Evolutionary conservation across 106 monocot species (phyloP), one percentile per base, ranked within the genome.

Genomic region (Platanthera zijinensis): DNA sequence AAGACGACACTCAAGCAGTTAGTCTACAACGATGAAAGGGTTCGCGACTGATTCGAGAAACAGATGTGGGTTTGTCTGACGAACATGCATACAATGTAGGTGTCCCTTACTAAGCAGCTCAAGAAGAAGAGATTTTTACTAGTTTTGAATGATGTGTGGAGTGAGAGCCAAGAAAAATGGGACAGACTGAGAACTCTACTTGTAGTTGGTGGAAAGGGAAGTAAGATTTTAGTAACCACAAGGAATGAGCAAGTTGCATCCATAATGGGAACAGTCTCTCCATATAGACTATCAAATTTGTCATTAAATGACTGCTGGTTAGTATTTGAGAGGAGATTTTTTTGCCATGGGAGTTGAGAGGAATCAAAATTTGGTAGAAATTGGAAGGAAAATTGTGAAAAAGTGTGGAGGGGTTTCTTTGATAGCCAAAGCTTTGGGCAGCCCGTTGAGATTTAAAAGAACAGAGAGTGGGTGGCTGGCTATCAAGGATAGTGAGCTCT

Each of bases 111-210:
- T 3, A 18, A 66, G n/a, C 5, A 19, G 19, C 46, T 81, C 3
- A 5, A 9, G 15, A 52, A 45, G 3, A 80, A 64, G 25, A 66
- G 51, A 30, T 84, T 76, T 39, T 69, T 87, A 30, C 81, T 87
- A 22, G 71, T 87, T 11, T 32, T 87, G 21, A 84, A 87, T 80
- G 84, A 87, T 56, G 78, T 84, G 0, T 87, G 84, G 87, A 82
- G 48, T 30, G 80, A 83, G 30, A 61, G 71, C 45, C 28, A 48
- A 13, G 69, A 71, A 19, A 81, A 51, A 14, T 84, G 81, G 84
- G 76, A 81, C 0, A 64, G 32, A 3, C 48, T 84, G 69, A 79
- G 73, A 17, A n/a, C 1, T 15, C 17, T 82, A 72, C 18, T 84
- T 57, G 50, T 10, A 4, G 56, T 50, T 8, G 67, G 86, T 15